A percentile compares a stretch with the other conserved stretches of the same genome.
Evolutionary conservation across 306 rosid genomes (phyloP).

Genomic region (Mucuna pruriens): DNA sequence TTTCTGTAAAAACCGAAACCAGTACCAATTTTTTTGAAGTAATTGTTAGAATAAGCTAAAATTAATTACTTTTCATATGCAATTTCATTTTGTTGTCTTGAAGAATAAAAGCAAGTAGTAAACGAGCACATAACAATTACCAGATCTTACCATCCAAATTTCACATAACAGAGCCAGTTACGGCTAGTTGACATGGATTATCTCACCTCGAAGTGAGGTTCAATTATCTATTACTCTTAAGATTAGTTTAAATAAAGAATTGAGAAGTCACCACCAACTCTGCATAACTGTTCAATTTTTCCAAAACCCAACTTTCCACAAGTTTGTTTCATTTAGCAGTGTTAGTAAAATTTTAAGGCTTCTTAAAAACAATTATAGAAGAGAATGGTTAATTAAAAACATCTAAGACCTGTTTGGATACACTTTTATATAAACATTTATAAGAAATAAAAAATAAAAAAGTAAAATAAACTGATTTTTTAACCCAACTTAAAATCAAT

Average conservation of each 20-base stretch:
- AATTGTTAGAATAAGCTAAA: neutral
- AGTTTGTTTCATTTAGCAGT: slow-evolving; percentile 14
- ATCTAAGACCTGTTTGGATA: neutral
- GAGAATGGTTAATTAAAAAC: slow-evolving; percentile 2
- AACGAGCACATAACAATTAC: neutral
- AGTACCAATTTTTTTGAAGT: neutral
- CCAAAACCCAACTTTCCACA: slow-evolving; percentile 17
- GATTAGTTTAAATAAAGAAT: slow-evolving; percentile 3
- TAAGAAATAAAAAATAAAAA: too few relatives aligned
- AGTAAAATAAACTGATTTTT: too few relatives aligned
- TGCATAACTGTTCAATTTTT: neutral
- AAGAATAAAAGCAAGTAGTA: slow-evolving; percentile 4
- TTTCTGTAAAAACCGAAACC: neutral
- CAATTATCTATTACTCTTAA: neutral
- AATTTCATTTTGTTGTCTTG: neutral
- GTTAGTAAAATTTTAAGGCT: neutral
- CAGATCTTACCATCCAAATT: neutral
- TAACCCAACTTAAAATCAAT: too few relatives aligned
- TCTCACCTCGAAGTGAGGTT: neutral
- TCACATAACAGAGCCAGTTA: slow-evolving; percentile 9
- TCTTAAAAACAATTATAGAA: neutral
- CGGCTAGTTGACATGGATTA: neutral
- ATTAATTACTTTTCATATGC: neutral
- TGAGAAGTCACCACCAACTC: neutral
- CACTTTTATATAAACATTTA: too few relatives aligned